Base-by-base conservation (phyloP, 1,284 basidiomycete species). In the Sporisorium iseilematis-ciliati region DNA sequence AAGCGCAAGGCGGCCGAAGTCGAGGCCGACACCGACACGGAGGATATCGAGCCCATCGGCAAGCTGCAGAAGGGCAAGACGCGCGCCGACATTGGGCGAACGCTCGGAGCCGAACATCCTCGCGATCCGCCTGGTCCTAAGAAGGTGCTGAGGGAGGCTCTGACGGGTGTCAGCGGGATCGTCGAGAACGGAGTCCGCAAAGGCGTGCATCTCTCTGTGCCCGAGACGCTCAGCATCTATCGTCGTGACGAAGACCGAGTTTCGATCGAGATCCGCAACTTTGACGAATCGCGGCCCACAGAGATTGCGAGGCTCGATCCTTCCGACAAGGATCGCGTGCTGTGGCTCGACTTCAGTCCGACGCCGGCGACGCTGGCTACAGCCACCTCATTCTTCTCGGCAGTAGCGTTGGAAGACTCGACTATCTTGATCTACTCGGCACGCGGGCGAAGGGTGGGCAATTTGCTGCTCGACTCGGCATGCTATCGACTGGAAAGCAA, bases 261-360 rank as follows among this genome's bases (percentile, higher is more conserved):
- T 65, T 81, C 90, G 14, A 86, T 97, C 48, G 93, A 97, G 82
- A 92, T 88, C 0, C 88, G 90, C 73, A 97, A 99, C 87, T 88
- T 91, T 26, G 91, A 91, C 60, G 88, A 88, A 23, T 55, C 62
- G 18, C 58, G 88, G 29, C 87, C 89, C n/a, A 89, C 89, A 11
- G 93, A 95, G 81, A 88, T 95, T 16, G 86, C 89, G 8, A 90
- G 90, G 69, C 86, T 89, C 46, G 89, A 87, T 77, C 88, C 89
- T 23, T 50, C 68, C 10, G 72, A 72, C 53, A 67, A 74, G 42
- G 75, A 73, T 87, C 91, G 81, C 89, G 85, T 91, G 7, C 89
- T 92, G 57, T 98, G 95, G 95, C 84, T 95, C 56, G 94, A 97
- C 85, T 97, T 92, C 85, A 81, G 94, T 8, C 90, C 92, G 1